Percentiles rank a stretch among this genome's conserved stretches.
These are phyloP conservation scores for Cruciata laevipes DNA, from an alignment of 257 asterid species.

Conservation along the genomic window DNA sequence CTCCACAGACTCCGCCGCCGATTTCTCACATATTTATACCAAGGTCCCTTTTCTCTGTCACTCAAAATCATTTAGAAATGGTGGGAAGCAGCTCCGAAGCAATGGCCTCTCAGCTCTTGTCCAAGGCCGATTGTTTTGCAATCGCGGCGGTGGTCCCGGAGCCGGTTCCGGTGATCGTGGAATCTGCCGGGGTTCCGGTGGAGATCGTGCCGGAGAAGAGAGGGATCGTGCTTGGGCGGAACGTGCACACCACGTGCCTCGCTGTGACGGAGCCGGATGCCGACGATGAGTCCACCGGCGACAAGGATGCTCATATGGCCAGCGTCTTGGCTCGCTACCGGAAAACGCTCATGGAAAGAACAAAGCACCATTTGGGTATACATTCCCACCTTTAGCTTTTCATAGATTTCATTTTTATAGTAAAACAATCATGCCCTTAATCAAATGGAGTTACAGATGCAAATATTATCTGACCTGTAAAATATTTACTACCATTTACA, in stretches of 20 bases:
- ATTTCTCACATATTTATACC: background rate
- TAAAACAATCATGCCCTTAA: background rate
- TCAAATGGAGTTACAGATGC: background rate
- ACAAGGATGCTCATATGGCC: slow-evolving; percentile 93
- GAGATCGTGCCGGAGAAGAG: slow-evolving; percentile 28
- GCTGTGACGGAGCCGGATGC: slow-evolving; percentile 95
- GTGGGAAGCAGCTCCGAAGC: slow-evolving; percentile 42
- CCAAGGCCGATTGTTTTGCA: slow-evolving; percentile 32
- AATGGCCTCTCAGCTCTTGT: slow-evolving; percentile 26
- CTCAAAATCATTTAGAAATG: slow-evolving; percentile 16
- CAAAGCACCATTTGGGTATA: slow-evolving; percentile 90
- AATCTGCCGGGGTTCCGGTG: slow-evolving; percentile 7
- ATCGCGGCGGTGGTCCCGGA: slow-evolving; percentile 45
- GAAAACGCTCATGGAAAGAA: slow-evolving; percentile 66
- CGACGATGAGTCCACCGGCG: slow-evolving; percentile 92
- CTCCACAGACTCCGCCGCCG: slow-evolving; percentile 8
- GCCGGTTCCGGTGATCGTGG: slow-evolving; percentile 46
- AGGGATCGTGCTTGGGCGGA: slow-evolving; percentile 69
- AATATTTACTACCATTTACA: background rate
- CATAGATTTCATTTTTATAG: background rate
- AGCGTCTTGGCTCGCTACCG: slow-evolving; percentile 85
- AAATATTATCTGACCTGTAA: background rate
- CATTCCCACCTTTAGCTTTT: background rate
- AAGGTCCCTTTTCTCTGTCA: background rate
- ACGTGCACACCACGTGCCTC: slow-evolving; percentile 70